A percentile compares a stretch with the other conserved stretches of the same genome.
Conservation (phyloP, 2,329 filamentous ascomycete genomes). For the Cucurbitaria berberidis region DNA sequence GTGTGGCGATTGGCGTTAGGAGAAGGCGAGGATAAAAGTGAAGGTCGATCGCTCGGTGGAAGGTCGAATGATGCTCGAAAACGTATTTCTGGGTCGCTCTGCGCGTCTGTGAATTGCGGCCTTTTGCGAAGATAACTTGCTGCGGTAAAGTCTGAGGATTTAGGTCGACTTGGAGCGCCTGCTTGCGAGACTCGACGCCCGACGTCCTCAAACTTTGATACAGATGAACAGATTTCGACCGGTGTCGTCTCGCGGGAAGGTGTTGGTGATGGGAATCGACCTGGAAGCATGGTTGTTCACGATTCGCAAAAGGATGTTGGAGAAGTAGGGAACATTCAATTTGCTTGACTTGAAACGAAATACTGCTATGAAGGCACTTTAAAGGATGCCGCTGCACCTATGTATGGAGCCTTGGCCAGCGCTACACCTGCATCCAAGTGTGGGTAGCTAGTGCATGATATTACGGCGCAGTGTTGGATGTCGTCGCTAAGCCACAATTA, state of each 20-base stretch:
- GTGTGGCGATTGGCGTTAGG: neutral
- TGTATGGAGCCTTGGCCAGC: neutral
- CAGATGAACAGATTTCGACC: no score
- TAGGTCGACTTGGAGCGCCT: neutral
- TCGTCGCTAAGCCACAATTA: neutral
- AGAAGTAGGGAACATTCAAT: neutral
- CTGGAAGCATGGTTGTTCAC: neutral
- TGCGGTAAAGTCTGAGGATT: neutral
- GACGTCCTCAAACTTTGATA: neutral
- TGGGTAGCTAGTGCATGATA: neutral
- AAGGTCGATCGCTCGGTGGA: neutral
- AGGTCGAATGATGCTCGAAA: neutral
- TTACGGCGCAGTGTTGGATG: neutral
- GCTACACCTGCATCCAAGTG: neutral
- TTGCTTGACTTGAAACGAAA: neutral
- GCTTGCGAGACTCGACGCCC: neutral
- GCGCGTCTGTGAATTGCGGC: conserved; percentile 2
- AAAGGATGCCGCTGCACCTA: neutral
- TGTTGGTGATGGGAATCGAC: conserved; percentile 8
- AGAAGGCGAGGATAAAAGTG: neutral
- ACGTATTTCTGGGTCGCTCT: conserved; percentile 1
- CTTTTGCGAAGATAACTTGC: neutral
- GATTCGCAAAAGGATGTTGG: neutral
- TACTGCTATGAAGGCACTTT: neutral
- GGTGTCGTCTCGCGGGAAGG: conserved; percentile 2